Percentiles rank a stretch among this genome's conserved stretches.
Conservation (phyloP, 2,329 filamentous ascomycete species). For the Coniella lustricola region DNA sequence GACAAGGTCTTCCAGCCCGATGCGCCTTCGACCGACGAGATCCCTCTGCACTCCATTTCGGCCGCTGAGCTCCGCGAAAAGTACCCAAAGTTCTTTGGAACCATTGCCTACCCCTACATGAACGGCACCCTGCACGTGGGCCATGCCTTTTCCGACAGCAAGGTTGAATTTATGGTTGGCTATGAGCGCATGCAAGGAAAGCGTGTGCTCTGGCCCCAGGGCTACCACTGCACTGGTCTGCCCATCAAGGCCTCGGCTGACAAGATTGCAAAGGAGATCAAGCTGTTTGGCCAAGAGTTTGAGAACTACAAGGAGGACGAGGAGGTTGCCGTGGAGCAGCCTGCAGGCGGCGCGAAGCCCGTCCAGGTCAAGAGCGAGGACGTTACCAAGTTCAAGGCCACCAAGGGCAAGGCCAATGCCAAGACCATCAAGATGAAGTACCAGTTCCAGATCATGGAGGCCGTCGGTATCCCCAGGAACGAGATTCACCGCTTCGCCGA, state of each 20-base stretch:
- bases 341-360: conserved; percentile 56
- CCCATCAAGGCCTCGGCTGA: conserved; percentile 96
- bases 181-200: conserved; percentile 89
- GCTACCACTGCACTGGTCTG: conserved; percentile 96
- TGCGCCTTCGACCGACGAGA: conserved; percentile 66
- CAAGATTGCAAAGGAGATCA: conserved; percentile 85
- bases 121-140: conserved; percentile 86
- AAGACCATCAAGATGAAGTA: conserved; percentile 94
- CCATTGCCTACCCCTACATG: conserved; percentile 38
- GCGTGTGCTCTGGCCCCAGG: conserved; percentile 78
- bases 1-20: conserved; percentile 75
- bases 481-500: conserved; percentile 94
- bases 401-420: conserved; percentile 84
- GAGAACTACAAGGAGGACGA: conserved; percentile 64
- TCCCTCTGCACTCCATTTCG: conserved; percentile 67
- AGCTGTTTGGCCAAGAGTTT: conserved; percentile 82
- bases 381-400: conserved; percentile 82
- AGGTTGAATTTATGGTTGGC: conserved; percentile 86
- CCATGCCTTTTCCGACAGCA: conserved; percentile 85
- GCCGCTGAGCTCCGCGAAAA: conserved; percentile 70
- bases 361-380: conserved; percentile 60
- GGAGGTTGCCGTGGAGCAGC: conserved; percentile 40
- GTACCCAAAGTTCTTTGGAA: conserved; percentile 85
- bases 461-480: conserved; percentile 76
- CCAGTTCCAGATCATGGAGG: conserved; percentile 84